A percentile compares a stretch with the other conserved stretches of the same genome.
Evolutionary conservation across 129 eudicot genomes (phyloP).

Genomic region (Solidago caesia): DNA sequence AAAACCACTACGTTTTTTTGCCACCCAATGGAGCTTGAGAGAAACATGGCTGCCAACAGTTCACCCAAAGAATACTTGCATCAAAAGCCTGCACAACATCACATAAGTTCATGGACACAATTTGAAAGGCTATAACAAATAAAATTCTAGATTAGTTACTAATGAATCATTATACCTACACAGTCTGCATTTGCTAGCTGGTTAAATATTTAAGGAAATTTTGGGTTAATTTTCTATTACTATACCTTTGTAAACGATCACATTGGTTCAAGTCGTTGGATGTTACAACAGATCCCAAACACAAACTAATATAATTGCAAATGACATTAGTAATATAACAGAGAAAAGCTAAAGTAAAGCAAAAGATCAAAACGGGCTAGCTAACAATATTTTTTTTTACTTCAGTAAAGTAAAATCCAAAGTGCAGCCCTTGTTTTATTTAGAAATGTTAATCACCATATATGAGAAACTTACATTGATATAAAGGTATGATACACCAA

Average conservation of each 20-base stretch:
- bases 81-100: slow-evolving; percentile 64
- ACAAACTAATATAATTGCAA: too few relatives aligned
- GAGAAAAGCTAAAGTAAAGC: too few relatives aligned
- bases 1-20: slow-evolving; percentile 92
- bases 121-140: neutral
- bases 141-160: neutral
- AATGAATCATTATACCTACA: neutral
- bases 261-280: slow-evolving; percentile 89
- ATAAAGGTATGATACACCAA: too few relatives aligned
- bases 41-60: slow-evolving; percentile 99
- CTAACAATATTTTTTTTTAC: too few relatives aligned
- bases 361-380: too few relatives aligned
- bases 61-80: slow-evolving; percentile 86
- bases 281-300: slow-evolving; percentile 70
- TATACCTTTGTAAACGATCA: slow-evolving; percentile 63
- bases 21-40: slow-evolving; percentile 99
- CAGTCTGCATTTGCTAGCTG: neutral
- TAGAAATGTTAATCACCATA: too few relatives aligned
- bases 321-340: too few relatives aligned
- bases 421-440: too few relatives aligned
- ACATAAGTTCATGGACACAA: neutral
- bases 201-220: neutral
- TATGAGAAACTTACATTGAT: too few relatives aligned
- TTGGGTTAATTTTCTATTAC: slow-evolving; percentile 34
- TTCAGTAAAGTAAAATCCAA: too few relatives aligned